Percentiles rank a stretch among this genome's conserved stretches.
These are phyloP conservation scores for Cenchrus americanus DNA, from an alignment of 176 grass and related monocot genomes.

Conservation along the genomic window DNA sequence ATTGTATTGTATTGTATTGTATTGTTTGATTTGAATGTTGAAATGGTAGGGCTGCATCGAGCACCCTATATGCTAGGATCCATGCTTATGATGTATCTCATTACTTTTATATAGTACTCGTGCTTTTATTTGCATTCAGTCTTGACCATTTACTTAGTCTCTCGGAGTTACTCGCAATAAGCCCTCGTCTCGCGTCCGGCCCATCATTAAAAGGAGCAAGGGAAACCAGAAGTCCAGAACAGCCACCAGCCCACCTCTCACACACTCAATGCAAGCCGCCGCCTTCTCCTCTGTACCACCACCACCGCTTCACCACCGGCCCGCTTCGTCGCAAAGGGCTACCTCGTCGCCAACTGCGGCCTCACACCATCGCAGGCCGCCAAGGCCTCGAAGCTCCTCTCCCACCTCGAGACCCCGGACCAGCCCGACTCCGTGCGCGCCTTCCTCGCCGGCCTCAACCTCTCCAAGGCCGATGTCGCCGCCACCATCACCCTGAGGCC, in stretches of 20 bases:
- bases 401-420: background rate
- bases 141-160: too few relatives aligned
- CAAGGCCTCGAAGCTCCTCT: background rate
- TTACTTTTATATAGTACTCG: too few relatives aligned
- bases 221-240: too few relatives aligned
- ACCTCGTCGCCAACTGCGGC: slow-evolving; percentile 8
- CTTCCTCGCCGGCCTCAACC: background rate
- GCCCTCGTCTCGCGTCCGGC: too few relatives aligned
- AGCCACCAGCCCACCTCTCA: background rate
- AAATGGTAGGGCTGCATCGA: too few relatives aligned
- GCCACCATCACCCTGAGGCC: background rate
- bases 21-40: too few relatives aligned
- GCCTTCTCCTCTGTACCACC: background rate
- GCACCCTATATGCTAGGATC: too few relatives aligned
- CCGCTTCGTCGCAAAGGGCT: background rate
- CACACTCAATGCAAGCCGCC: background rate
- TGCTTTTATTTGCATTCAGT: too few relatives aligned
- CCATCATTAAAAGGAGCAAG: background rate
- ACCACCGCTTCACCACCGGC: background rate
- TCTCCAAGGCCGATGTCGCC: slow-evolving; percentile 9
- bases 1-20: too few relatives aligned
- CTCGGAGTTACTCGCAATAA: too few relatives aligned
- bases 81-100: too few relatives aligned
- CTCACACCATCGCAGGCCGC: slow-evolving; percentile 5
- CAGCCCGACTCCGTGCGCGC: background rate